phyloP scores from a whole-genome alignment of 306 rosid genomes.

The Gillenia trifoliata region DNA sequence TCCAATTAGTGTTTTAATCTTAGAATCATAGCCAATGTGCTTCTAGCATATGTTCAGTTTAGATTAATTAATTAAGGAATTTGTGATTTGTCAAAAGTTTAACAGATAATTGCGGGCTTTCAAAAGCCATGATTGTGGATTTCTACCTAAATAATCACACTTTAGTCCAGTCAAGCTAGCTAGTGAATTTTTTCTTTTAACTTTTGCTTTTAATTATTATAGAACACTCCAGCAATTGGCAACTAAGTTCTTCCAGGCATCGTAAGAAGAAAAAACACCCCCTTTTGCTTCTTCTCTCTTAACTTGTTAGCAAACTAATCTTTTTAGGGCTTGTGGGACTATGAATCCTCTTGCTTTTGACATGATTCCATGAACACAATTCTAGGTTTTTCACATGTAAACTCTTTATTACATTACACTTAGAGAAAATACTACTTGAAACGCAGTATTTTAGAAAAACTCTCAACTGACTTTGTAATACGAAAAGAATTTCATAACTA shows the following conservation, averaged over 20 bases:
- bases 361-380: conserved; percentile 40
- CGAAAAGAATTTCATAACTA: too few species aligned
- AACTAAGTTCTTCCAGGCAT: not conserved
- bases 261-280: not conserved
- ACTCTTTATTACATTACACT: too few species aligned
- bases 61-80: not conserved
- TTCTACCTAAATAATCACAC: conserved; percentile 23
- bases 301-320: not conserved
- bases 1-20: not conserved
- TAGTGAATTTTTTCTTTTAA: conserved; percentile 9
- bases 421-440: too few species aligned
- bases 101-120: conserved; percentile 30
- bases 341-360: conserved; percentile 18
- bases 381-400: too few species aligned
- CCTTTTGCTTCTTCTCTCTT: not conserved
- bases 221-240: conserved; percentile 16
- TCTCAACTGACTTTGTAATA: too few species aligned
- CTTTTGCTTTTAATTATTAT: conserved; percentile 25
- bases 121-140: conserved; percentile 38
- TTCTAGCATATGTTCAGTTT: not conserved
- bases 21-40: not conserved
- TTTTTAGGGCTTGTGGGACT: conserved; percentile 19
- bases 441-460: too few species aligned
- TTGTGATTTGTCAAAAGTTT: conserved; percentile 30
- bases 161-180: conserved; percentile 21